These are phyloP conservation scores for Astragalus glycyphyllos DNA, from an alignment of 306 rosid genomes.

Conservation along the genomic window DNA sequence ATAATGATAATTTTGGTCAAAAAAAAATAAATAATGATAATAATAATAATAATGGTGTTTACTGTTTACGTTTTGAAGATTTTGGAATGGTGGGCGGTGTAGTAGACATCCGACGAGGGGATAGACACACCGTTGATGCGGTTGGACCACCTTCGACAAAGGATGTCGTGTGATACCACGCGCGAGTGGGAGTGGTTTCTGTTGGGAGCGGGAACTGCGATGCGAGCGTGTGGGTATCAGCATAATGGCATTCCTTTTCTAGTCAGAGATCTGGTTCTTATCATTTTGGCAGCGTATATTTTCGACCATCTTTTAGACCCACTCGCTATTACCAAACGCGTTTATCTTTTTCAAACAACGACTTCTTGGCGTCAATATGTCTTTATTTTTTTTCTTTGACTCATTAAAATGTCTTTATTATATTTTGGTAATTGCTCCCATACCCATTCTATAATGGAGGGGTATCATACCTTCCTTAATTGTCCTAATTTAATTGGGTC, in stretches of 20 bases:
- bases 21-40: no score
- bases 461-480: no score
- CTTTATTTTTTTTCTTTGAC: not conserved
- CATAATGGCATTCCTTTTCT: conserved; percentile 51
- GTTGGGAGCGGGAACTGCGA: conserved; percentile 47
- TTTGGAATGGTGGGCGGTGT: conserved; percentile 46
- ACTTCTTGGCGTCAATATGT: not conserved
- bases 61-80: not conserved
- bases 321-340: conserved; percentile 51
- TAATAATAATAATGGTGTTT: not conserved
- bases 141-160: conserved; percentile 7
- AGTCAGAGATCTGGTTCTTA: conserved; percentile 49
- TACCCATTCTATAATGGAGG: no score
- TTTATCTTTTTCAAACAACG: not conserved
- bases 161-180: not conserved
- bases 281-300: conserved; percentile 39
- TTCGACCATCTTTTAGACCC: conserved; percentile 38
- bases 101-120: conserved; percentile 32
- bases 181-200: conserved; percentile 26
- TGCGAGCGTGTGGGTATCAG: conserved; percentile 67
- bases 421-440: no score
- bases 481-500: no score
- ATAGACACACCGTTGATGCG: conserved; percentile 36
- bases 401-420: no score
- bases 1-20: no score